Evolutionary conservation across 2,329 filamentous ascomycete species (phyloP), one percentile per base, ranked within the genome.

Genomic region (Zymoseptoria crescenta): DNA sequence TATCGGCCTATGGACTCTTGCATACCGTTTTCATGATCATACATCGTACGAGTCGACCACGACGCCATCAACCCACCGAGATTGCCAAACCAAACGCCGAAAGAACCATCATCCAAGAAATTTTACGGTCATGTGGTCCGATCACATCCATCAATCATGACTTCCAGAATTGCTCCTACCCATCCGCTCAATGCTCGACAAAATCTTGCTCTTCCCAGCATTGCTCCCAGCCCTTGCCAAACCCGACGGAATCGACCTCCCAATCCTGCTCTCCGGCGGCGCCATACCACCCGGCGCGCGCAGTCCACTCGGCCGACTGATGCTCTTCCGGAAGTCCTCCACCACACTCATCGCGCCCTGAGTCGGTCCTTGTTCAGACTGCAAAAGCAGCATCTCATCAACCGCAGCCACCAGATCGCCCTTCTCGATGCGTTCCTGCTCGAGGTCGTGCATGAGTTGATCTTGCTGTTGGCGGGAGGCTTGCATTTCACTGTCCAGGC

Each of bases 351-450:
- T 68, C 21, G 63, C 65, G 70, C 73, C 68, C 70, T 74, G 67
- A 69, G 72, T 66, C 68, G 71, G 63, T 66, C 67, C 63, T 69
- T 75, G 75, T 59, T 77, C 74, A 24, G 75, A 72, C 61, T 81
- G 80, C 75, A 93, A 85, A 55, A 80, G 79, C 75, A 94, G 87
- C 85, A 94, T 88, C 76, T 94, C 89, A 73, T 94, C 89, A 0
- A 90, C 89, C 4, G 91, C 82, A 58, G 85, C 83, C 41, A 94
- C 89, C 48, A 94, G 79, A 75, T 93, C 89, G 56, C 88, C 87
- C 79, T 94, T 93, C 75, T 94, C 89, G 20, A 91, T 82, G 6
- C 89, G 81, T 75, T 94, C 89, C 61, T 82, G 79, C 71, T 91
- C 86, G 7, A 94, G 79, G 65, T 89, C 81, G 19, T 77, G 73